Percentiles rank a stretch among this genome's conserved stretches.
Conservation (phyloP, 225 moss, liverwort and hornwort genomes). For the Antitrichia curtipendula region DNA sequence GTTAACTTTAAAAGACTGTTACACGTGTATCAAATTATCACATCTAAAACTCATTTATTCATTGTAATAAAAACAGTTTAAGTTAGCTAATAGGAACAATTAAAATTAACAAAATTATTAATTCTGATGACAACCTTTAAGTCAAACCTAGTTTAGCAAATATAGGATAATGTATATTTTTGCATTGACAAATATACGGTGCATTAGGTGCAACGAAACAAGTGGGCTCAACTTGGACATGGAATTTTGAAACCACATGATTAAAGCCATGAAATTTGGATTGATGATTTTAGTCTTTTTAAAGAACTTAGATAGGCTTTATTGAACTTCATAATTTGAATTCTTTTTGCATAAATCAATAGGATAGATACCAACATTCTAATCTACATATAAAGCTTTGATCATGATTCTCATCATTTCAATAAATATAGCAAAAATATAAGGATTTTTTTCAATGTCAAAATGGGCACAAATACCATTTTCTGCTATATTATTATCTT, state of each 20-base stretch:
- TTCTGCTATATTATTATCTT: background rate
- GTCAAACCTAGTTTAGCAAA: background rate
- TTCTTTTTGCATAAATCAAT: too few relatives aligned
- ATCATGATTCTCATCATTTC: background rate
- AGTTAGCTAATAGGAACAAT: background rate
- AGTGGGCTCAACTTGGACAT: background rate
- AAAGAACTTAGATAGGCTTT: too few relatives aligned
- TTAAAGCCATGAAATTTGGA: background rate
- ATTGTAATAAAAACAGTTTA: background rate
- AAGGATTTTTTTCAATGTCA: background rate
- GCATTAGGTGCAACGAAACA: accelerated
- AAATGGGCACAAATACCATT: background rate
- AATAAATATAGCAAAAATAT: background rate
- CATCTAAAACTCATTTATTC: background rate
- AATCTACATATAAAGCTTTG: background rate
- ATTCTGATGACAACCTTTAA: background rate
- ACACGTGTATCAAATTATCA: background rate
- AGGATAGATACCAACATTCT: background rate
- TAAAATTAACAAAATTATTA: background rate
- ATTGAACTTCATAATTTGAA: too few relatives aligned
- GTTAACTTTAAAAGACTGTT: background rate
- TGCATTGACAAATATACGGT: background rate
- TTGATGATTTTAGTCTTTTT: too few relatives aligned
- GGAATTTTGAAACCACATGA: background rate
- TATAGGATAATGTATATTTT: background rate